Evolutionary conservation across 2,329 filamentous ascomycete species (phyloP), one percentile per base, ranked within the genome.

Genomic region (Colletotrichum echinochloae): DNA sequence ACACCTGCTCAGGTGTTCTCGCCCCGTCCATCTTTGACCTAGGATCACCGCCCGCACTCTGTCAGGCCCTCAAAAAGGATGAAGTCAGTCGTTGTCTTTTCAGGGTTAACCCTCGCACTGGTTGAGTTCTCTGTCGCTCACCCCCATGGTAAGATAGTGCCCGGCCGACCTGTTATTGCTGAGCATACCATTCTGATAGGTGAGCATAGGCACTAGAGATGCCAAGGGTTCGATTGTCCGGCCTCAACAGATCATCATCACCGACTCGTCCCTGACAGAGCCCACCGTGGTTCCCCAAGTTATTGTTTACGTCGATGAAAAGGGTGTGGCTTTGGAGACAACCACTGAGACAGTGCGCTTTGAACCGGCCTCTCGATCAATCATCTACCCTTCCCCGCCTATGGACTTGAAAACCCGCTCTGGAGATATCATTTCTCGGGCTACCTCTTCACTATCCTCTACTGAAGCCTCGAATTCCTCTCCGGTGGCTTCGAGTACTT

Each of bases 221-320:
- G 44, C n/a, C 37, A 52, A 33, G 20, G 20, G 46, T 28, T 39
- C 61, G 37, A 41, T 33, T 16, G 5, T n/a, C 5, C n/a, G n/a
- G 28, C 57, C 51, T 39, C 20, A 26, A 65, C 76, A 72, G 65
- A 75, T 79, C 55, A 81, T 81, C 4, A 74, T 81, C n/a, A 79
- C 80, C 5, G 79, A 82, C 71, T 75, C 79, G 14, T 75, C 78
- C 12, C 74, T 82, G 56, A 79, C 81, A 54, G 77, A 76, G 39
- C 78, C 83, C 16, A 85, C 83, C 48, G 80, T 84, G 48, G 74
- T 82, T 12, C 82, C 84, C 7, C 81, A 86, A 68, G 81, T 87
- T 60, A 83, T 90, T 35, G 84, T 92, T 75, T 91, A 87, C 79
- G 87, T 91, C 55, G 85, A 92, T 75, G 80, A 86, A 73, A 77